A percentile compares a stretch with the other conserved stretches of the same genome.
Evolutionary conservation across 805 yeast species (phyloP).

Genomic region (Wickerhamiella alocasiicola): DNA sequence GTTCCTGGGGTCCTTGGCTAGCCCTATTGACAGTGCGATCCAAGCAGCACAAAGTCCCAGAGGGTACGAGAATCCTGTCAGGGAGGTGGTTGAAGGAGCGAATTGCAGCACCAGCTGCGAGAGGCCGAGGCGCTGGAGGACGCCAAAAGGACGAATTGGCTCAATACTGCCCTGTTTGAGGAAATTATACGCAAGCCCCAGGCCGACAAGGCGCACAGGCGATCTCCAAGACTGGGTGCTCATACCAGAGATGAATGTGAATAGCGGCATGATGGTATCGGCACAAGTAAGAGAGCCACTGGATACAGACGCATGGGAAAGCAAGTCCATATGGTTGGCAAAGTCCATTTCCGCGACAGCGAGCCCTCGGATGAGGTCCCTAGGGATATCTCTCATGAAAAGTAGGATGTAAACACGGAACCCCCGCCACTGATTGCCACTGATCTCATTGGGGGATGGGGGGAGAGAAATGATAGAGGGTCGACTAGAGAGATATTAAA

Average conservation of each 20-base stretch:
- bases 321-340: slow-evolving; percentile 15
- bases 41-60: slow-evolving; percentile 22
- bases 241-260: slow-evolving; percentile 25
- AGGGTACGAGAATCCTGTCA: slow-evolving; percentile 18
- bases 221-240: slow-evolving; percentile 15
- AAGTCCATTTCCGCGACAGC: slow-evolving; percentile 25
- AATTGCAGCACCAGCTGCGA: slow-evolving; percentile 19
- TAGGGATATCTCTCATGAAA: slow-evolving; percentile 21
- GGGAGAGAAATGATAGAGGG: too few relatives aligned
- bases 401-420: too few relatives aligned
- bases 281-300: slow-evolving; percentile 21
- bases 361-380: slow-evolving; percentile 24
- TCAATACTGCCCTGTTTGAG: slow-evolving; percentile 9
- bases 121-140: slow-evolving; percentile 25
- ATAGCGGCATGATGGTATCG: slow-evolving; percentile 25
- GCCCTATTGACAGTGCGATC: slow-evolving; percentile 21
- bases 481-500: too few relatives aligned
- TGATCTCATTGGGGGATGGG: too few relatives aligned
- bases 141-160: slow-evolving; percentile 21
- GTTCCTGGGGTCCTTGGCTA: slow-evolving; percentile 19
- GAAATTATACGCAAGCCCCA: slow-evolving; percentile 24
- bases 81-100: slow-evolving; percentile 12
- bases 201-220: slow-evolving; percentile 20
- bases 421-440: too few relatives aligned
- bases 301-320: slow-evolving; percentile 21